Percentiles rank a stretch among this genome's conserved stretches.
Evolutionary conservation across 352 stramenopile species (phyloP).

Genomic region (Phytopythium kandeliae): DNA sequence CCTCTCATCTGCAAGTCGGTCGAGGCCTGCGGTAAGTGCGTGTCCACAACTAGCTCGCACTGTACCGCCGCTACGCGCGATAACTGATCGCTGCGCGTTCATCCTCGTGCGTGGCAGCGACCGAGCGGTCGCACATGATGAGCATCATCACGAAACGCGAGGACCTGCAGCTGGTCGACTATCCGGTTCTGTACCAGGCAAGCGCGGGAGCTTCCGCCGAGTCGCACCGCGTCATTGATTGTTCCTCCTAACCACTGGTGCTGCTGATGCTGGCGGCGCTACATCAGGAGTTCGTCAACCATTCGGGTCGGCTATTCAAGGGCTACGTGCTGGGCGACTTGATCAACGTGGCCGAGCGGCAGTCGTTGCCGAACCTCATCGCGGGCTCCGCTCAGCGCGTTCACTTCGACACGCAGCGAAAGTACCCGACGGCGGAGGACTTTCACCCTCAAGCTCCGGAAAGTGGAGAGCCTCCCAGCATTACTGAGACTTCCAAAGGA

Average conservation of each 20-base stretch:
- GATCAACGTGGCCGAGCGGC: slow-evolving; percentile 72
- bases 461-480: slow-evolving; percentile 4
- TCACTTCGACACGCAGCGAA: slow-evolving; percentile 78
- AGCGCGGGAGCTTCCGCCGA: slow-evolving; percentile 1
- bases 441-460: slow-evolving; percentile 29
- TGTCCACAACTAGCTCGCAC: too few species aligned
- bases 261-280: too few species aligned
- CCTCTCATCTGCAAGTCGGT: slow-evolving; percentile 83
- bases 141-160: slow-evolving; percentile 63
- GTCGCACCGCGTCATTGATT: too few species aligned
- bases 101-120: slow-evolving; percentile 28
- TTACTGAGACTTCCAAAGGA: neutral
- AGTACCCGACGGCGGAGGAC: slow-evolving; percentile 61
- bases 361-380: slow-evolving; percentile 67
- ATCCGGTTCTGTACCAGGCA: slow-evolving; percentile 68
- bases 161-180: slow-evolving; percentile 51
- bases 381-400: slow-evolving; percentile 40
- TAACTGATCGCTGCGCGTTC: neutral
- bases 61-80: neutral
- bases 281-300: slow-evolving; percentile 85
- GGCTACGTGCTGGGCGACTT: slow-evolving; percentile 74
- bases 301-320: slow-evolving; percentile 75
- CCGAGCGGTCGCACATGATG: slow-evolving; percentile 80
- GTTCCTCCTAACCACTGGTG: neutral
- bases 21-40: slow-evolving; percentile 66